Evolutionary conservation across 805 yeast species (phyloP), one percentile per base, ranked within the genome.

Genomic region (Jamesozyma piceae): DNA sequence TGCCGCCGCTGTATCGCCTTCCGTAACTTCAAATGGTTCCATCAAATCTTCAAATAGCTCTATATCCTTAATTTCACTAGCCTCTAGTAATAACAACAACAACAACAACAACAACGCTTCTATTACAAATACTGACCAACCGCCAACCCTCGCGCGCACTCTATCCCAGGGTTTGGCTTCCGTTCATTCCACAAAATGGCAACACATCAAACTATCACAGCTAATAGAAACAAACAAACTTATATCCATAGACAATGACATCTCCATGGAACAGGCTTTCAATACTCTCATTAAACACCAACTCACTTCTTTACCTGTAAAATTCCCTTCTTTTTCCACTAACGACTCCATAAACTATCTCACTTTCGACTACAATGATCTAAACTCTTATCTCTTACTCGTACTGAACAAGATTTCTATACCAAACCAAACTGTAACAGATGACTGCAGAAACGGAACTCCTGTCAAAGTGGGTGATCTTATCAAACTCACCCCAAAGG

Each of bases 391-490:
- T 59, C 68, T 90, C 49, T 67, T 90, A 49, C 67, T 90, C 47
- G 90, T 90, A 20, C 71, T 89, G 69, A 88, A 90, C 58, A 84
- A 82, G 55, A 64, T 74, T 24, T 49, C 47, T 6, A 5, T 15
- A 6, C 26, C 37, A 28, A 59, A 60, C 38, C 54, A 55, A 35
- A 51, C 48, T 21, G 46, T 61, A 14, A 55, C 58, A 17, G 58
- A 64, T 43, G 75, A 72, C 53, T 95, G 95, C 15, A 83, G 87
- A 51, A 69, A 71, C 37, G 96, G 96, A 29, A 82, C 81, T 47
- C 86, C 82, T 42, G 95, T 90, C 1, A 90, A 95, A 4, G 96
- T 90, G 9, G 78, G 79, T 43, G 86, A 87, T 62, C 90, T 88
- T 24, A 78, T 87, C 38, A 79, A 78, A 53, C 66, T 89, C 46